Base-by-base conservation (phyloP, 169 alveolate species). In the Plasmodium vivax region DNA sequence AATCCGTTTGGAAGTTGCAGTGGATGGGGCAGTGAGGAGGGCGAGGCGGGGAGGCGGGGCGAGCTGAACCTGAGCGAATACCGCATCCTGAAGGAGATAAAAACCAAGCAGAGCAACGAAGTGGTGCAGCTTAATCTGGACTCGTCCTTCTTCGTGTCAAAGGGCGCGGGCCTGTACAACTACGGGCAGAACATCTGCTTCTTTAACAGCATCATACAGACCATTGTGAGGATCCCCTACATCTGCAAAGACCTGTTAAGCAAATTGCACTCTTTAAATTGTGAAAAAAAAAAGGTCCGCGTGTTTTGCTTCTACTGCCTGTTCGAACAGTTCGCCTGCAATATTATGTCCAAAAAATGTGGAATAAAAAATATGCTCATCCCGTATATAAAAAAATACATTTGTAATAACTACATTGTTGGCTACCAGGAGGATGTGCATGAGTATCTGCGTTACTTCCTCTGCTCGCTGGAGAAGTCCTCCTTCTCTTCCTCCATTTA, bases 151-250 rank as follows among this genome's bases (percentile, higher is more conserved):
- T 75, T 54, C 45, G 93, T 56, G 30, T 87, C 93, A 14, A 94
- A 90, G 92, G 97, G 96, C 6, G 95, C 96, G 2, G 97, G 97
- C 34, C 94, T 96, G 38, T 92, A 95, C 58, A 96, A 96, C 94
- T 96, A 96, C 43, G 97, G 97, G 3, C 95, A 93, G 34, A 96
- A 96, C 91, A 96, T 96, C 32, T 96, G 97, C 79, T 96, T 94
- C 82, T 95, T 96, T 92, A 96, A 96, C 81, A 96, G 95, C 73
- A 93, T 96, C 10, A 71, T 96, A n/a, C 97, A 96, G 84, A 95
- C 95, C 38, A 74, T 96, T 68, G 83, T 93, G 34, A 95, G 96
- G 58, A 93, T 96, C 3, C 97, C 97, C 36, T 96, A 93, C 75
- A 51, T 96, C 27, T 93, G 96, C 19, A 95, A 96, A 41, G 96